phyloP scores from a whole-genome alignment of 106 monocot genomes.

The Hemerocallis citrina region DNA sequence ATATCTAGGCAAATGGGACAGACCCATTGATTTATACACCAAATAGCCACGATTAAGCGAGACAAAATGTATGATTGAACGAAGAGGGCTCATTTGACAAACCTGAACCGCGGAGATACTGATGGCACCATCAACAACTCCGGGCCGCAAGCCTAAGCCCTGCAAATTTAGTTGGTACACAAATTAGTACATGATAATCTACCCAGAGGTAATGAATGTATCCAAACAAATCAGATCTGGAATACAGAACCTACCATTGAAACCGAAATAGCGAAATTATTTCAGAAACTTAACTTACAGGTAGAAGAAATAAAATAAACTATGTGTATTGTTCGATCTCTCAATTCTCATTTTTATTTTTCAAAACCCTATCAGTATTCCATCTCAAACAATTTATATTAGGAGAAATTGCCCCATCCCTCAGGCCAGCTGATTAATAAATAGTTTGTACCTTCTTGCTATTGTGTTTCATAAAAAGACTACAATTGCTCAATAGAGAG shows the following conservation, averaged over 20 bases:
- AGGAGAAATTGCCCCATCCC: too few relatives aligned
- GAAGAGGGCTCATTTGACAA: neutral
- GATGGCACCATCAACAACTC: slow-evolving; percentile 89
- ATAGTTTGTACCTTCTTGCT: neutral
- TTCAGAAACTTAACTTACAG: neutral
- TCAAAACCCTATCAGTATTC: too few relatives aligned
- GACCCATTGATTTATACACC: too few relatives aligned
- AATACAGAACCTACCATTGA: neutral
- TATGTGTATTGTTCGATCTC: neutral
- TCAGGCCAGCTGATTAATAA: neutral
- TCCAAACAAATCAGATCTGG: neutral
- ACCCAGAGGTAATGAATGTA: neutral
- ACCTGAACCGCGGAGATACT: slow-evolving; percentile 98
- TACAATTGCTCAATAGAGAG: neutral
- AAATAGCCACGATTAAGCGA: too few relatives aligned
- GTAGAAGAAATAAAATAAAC: neutral
- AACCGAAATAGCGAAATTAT: neutral
- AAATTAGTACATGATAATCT: neutral
- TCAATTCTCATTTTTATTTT: neutral
- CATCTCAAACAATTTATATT: too few relatives aligned
- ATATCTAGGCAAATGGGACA: too few relatives aligned
- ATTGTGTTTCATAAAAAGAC: neutral
- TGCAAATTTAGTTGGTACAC: slow-evolving; percentile 7
- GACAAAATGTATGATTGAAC: too few relatives aligned
- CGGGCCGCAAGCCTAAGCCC: slow-evolving; percentile 85